A percentile compares a stretch with the other conserved stretches of the same genome.
These are phyloP conservation scores for Fonsecaea monophora DNA, from an alignment of 2,329 filamentous ascomycete genomes.

Conservation along the genomic window DNA sequence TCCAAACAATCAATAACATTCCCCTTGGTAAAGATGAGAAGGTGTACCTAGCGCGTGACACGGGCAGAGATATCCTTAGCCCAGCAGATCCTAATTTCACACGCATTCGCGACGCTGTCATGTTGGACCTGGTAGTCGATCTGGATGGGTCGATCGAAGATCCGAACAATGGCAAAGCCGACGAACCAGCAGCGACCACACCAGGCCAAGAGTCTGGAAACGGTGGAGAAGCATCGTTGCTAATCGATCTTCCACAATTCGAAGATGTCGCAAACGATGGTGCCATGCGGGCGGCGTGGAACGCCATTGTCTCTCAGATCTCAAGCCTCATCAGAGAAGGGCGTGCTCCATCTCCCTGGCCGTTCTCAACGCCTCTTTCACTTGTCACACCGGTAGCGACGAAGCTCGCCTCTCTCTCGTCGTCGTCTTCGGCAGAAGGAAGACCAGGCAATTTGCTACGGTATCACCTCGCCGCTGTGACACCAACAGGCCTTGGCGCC, in stretches of 20 bases:
- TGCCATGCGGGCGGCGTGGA: slow-evolving; percentile 40
- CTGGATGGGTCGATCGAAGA: slow-evolving; percentile 41
- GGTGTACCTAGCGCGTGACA: slow-evolving; percentile 77
- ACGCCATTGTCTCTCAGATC: slow-evolving; percentile 40
- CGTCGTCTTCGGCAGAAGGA: slow-evolving; percentile 4
- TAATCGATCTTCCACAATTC: slow-evolving; percentile 31
- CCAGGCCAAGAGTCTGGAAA: neutral
- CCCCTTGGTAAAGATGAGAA: slow-evolving; percentile 86
- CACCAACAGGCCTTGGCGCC: slow-evolving; percentile 62
- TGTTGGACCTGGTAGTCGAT: slow-evolving; percentile 76
- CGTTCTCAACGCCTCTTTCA: slow-evolving; percentile 31
- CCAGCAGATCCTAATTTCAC: slow-evolving; percentile 81
- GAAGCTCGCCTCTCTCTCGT: slow-evolving; percentile 7
- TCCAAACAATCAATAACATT: slow-evolving; percentile 81
- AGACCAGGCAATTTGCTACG: slow-evolving; percentile 15
- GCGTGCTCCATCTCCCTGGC: slow-evolving; percentile 31
- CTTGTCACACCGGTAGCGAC: slow-evolving; percentile 14
- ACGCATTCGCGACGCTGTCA: slow-evolving; percentile 73
- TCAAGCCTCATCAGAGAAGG: slow-evolving; percentile 35
- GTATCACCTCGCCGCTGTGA: slow-evolving; percentile 54
- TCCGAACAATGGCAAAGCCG: slow-evolving; percentile 2
- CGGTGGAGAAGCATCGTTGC: slow-evolving; percentile 1
- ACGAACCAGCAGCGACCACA: slow-evolving; percentile 21
- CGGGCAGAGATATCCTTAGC: slow-evolving; percentile 71
- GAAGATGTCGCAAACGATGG: slow-evolving; percentile 17